These are phyloP conservation scores for Cantharellus anzutake DNA, from an alignment of 768 basidiomycete genomes.

Conservation along the genomic window DNA sequence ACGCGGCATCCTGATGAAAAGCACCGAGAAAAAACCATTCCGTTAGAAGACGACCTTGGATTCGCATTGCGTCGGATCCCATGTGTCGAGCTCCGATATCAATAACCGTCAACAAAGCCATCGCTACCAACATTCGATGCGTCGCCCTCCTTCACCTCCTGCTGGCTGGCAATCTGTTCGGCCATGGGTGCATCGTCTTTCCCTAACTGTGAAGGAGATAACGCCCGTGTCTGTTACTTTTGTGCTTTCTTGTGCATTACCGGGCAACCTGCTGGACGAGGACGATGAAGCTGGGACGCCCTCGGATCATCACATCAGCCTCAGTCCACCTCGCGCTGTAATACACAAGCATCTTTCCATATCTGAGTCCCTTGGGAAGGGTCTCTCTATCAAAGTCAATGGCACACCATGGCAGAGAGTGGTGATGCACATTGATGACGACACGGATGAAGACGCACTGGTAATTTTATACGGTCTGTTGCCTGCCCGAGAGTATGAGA, in stretches of 20 bases:
- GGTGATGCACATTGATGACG: constrained; percentile 61
- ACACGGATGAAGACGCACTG: constrained; percentile 58
- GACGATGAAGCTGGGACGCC: neutral
- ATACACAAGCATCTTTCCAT: constrained; percentile 25
- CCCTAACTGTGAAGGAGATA: constrained; percentile 55
- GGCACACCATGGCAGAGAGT: constrained; percentile 61
- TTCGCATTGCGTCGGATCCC: too few relatives aligned
- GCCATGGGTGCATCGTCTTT: constrained; percentile 57
- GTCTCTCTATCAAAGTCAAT: constrained; percentile 66
- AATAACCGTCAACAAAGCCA: too few relatives aligned
- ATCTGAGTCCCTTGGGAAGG: constrained; percentile 48
- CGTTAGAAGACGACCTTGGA: too few relatives aligned
- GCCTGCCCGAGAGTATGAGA: constrained; percentile 79
- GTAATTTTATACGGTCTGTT: constrained; percentile 81
- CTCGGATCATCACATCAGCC: neutral
- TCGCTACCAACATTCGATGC: neutral
- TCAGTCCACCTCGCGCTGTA: neutral
- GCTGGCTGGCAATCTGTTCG: constrained; percentile 49
- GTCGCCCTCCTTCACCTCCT: constrained; percentile 6
- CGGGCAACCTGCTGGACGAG: neutral
- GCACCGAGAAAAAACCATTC: too few relatives aligned
- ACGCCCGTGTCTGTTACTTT: constrained; percentile 77
- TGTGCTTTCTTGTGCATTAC: constrained; percentile 32
- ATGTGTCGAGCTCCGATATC: too few relatives aligned
- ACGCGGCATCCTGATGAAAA: too few relatives aligned